phyloP scores from a whole-genome alignment of 768 basidiomycete genomes.

The Serendipita vermifera region DNA sequence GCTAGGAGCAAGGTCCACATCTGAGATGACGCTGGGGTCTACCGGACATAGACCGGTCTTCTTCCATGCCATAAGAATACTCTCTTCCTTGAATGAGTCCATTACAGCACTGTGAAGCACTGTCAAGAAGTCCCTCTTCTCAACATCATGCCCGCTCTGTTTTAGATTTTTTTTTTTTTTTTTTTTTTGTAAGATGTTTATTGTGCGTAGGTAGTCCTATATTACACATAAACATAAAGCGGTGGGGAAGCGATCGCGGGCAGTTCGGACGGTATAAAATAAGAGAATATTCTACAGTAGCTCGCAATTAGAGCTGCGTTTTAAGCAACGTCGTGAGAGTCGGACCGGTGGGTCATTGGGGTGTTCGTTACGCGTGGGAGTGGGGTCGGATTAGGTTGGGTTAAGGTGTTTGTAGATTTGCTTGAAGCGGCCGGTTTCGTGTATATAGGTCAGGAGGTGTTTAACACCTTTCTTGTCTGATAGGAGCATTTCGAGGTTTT shows the following conservation, averaged over 20 bases:
- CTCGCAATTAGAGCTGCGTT: not conserved
- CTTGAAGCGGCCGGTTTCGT: not conserved
- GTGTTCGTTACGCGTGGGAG: not conserved
- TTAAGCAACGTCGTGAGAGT: not conserved
- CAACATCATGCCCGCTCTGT: too few species aligned
- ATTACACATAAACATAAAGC: not conserved
- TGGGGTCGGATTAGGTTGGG: not conserved
- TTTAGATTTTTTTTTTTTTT: slow-evolving; percentile 8
- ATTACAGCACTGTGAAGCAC: too few species aligned
- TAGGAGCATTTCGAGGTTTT: not conserved
- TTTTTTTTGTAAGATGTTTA: slow-evolving; percentile 3
- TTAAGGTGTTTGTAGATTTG: not conserved
- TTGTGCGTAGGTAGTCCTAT: not conserved
- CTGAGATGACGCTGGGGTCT: too few species aligned
- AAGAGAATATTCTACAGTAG: not conserved
- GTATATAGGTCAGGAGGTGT: not conserved
- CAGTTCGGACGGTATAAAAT: not conserved
- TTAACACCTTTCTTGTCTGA: not conserved
- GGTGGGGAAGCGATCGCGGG: not conserved
- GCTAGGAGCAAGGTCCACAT: too few species aligned
- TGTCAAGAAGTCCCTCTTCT: too few species aligned
- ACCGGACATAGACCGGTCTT: too few species aligned
- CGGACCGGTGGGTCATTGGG: not conserved
- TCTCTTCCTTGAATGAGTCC: too few species aligned
- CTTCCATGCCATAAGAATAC: too few species aligned